Conservation (phyloP, 768 basidiomycete species). For the Amanita jacksonii region DNA sequence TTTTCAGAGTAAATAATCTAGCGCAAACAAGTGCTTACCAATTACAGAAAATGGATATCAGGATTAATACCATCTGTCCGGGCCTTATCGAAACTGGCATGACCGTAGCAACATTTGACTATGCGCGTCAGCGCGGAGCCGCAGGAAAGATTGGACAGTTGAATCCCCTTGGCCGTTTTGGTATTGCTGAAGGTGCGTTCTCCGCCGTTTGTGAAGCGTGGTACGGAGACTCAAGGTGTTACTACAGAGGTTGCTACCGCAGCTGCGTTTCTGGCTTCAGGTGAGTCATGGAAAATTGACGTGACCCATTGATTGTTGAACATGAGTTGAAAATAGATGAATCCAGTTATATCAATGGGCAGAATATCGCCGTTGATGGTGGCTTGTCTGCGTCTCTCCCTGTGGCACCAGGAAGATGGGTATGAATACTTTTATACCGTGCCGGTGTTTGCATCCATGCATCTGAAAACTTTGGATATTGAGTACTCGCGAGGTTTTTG, state of each 20-base stretch:
- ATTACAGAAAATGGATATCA: conserved; percentile 71
- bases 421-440: too few species aligned
- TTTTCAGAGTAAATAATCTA: conserved; percentile 73
- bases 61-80: conserved; percentile 86
- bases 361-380: conserved; percentile 81
- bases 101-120: conserved; percentile 70
- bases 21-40: conserved; percentile 78
- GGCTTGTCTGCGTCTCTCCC: conserved; percentile 76
- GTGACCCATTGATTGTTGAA: background rate
- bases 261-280: conserved; percentile 81
- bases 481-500: too few species aligned
- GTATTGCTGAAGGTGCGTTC: conserved; percentile 62
- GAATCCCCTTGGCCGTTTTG: conserved; percentile 77
- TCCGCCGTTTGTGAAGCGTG: conserved; percentile 1
- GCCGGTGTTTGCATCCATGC: too few species aligned
- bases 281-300: conserved; percentile 30
- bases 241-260: conserved; percentile 74
- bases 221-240: conserved; percentile 9
- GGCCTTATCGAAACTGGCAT: conserved; percentile 92
- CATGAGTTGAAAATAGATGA: conserved; percentile 43
- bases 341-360: conserved; percentile 88
- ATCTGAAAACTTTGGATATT: too few species aligned
- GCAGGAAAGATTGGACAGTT: conserved; percentile 71
- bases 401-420: conserved; percentile 66
- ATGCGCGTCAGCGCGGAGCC: conserved; percentile 69